Base-by-base conservation (phyloP, 352 stramenopile species). In the Phytophthora meadii region DNA sequence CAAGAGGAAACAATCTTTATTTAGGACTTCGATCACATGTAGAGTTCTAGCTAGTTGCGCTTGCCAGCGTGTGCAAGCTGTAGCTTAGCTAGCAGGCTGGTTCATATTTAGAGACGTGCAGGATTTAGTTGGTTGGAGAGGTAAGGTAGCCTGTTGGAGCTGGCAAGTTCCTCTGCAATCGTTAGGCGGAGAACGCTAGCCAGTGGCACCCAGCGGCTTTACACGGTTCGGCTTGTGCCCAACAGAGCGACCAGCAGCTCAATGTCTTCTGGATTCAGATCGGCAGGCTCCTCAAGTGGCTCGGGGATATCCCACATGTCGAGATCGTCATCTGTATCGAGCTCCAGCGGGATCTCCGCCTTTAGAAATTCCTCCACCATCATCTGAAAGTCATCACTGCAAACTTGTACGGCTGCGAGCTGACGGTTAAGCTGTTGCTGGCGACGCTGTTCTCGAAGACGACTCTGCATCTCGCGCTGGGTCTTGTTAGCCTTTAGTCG, bases 401-500 rank as follows among this genome's bases (percentile, higher is more conserved):
- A 61, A 56, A 57, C 15, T 42, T 70, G 62, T 19, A 57, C 27
- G 40, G 56, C 62, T 50, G 48, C 39, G n/a, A 69, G 36, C 58
- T 68, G 64, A 17, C 52, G 41, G 5, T 72, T 52, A 14, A 72
- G 44, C 14, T 72, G 65, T 34, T 72, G 37, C 50, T 72, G 65
- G 34, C 58, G 52, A 14, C 65, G 65, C 52, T 72, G 68, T 54
- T 68, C 60, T 15, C 74, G 74, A 4, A 70, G 55, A 22, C 74
- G 70, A 3, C 74, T 62, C 42, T 83, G 68, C 47, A 87, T 74
- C 11, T 74, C 74, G 45, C 75, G 78, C 56, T 89, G 80, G 36
- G 78, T 84, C 17, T 79, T 72, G 58, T 89, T 89, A 46, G 79
- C 77, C 57, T 85, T 83, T 45, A 73, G 53, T 12, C 80, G 77